Evolutionary conservation across 441 rosid genomes (phyloP).

Genomic region (Daphne laureola): DNA sequence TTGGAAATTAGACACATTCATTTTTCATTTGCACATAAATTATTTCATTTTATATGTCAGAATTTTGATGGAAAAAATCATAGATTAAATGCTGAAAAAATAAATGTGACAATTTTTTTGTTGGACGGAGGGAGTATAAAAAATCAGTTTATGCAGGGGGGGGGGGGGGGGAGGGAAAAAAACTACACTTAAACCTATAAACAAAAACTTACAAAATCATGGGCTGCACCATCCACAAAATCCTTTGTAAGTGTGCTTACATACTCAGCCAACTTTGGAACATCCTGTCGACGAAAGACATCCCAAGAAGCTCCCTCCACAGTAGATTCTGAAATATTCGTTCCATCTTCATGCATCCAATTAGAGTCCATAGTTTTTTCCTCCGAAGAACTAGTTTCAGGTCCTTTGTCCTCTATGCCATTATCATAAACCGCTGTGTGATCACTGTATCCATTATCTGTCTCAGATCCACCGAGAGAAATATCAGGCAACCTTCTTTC

Average conservation of each 20-base stretch:
- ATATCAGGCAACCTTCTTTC: constrained; percentile 34
- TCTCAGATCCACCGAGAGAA: constrained; percentile 24
- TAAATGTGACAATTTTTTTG: too few species aligned
- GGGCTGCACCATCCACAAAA: constrained; percentile 26
- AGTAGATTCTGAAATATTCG: constrained; percentile 23
- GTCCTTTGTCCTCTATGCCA: constrained; percentile 32
- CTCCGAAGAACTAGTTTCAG: constrained; percentile 20
- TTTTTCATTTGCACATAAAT: too few species aligned
- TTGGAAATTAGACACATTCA: too few species aligned
- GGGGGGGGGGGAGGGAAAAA: too few species aligned
- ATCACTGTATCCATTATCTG: constrained; percentile 26
- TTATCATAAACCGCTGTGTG: constrained; percentile 22
- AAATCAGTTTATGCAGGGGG: too few species aligned
- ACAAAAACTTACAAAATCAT: constrained; percentile 44
- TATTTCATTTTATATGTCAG: too few species aligned
- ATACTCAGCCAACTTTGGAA: constrained; percentile 56
- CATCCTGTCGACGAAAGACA: constrained; percentile 76
- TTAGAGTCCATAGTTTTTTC: constrained; percentile 18
- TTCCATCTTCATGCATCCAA: constrained; percentile 13
- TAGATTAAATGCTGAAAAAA: too few species aligned
- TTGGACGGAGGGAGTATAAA: too few species aligned
- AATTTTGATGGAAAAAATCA: too few species aligned
- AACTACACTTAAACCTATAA: constrained; percentile 3
- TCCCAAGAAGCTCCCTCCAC: constrained; percentile 67
- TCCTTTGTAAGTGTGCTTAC: constrained; percentile 34